phyloP scores from a whole-genome alignment of 2,329 filamentous ascomycete genomes.

The Xylariaceae sp. region DNA sequence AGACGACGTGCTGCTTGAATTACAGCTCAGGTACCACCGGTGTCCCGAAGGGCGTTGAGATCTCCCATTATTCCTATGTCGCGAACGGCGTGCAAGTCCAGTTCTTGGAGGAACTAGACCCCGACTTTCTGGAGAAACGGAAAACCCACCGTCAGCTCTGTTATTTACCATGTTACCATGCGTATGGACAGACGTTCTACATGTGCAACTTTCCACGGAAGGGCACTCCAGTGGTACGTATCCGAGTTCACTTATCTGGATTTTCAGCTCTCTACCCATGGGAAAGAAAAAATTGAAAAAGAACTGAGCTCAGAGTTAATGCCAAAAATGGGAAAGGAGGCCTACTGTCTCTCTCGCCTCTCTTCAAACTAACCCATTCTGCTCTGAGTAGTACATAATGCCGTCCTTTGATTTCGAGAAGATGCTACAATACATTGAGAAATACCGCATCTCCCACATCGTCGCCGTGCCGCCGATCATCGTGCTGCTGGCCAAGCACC shows the following conservation, averaged over 20 bases:
- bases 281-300: too few species aligned
- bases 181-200: constrained; percentile 66
- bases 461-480: constrained; percentile 70
- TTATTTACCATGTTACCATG: constrained; percentile 74
- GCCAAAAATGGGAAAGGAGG: too few species aligned
- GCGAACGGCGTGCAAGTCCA: constrained; percentile 61
- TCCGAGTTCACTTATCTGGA: too few species aligned
- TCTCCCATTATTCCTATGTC: constrained; percentile 72
- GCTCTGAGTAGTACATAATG: constrained; percentile 61
- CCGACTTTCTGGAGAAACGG: constrained; percentile 41
- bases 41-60: constrained; percentile 76
- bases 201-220: constrained; percentile 52
- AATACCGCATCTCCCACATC: constrained; percentile 62
- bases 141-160: constrained; percentile 46
- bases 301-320: too few species aligned
- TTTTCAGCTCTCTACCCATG: too few species aligned
- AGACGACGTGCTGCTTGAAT: constrained; percentile 63
- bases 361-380: too few species aligned
- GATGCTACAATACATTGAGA: constrained; percentile 63
- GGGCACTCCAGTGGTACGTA: constrained; percentile 47
- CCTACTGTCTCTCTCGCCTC: too few species aligned
- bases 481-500: constrained; percentile 66
- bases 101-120: constrained; percentile 40
- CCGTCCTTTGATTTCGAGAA: constrained; percentile 67
- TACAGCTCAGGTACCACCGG: constrained; percentile 78